These are phyloP conservation scores for Aspergillus funiculosus DNA, from an alignment of 495 filamentous ascomycete species.

Conservation along the genomic window DNA sequence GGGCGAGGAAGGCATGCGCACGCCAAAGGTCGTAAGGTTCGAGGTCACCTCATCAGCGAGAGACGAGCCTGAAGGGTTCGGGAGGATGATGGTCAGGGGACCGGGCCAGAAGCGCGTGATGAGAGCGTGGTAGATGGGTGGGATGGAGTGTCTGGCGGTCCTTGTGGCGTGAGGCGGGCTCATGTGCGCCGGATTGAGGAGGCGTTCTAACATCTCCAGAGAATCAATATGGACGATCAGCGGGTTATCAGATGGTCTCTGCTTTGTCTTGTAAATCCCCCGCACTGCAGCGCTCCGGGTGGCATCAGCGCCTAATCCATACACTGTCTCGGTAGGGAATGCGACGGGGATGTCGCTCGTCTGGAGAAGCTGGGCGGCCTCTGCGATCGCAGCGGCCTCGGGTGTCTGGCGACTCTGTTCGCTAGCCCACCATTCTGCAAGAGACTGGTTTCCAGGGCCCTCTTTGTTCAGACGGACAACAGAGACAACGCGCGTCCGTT, in stretches of 20 bases:
- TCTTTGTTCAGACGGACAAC: conserved; percentile 38
- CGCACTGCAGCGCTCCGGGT: conserved; percentile 77
- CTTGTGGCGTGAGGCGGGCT: conserved; percentile 21
- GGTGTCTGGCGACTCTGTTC: conserved; percentile 33
- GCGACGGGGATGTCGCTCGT: conserved; percentile 70
- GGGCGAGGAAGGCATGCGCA: conserved; percentile 75
- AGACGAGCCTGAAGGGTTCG: conserved; percentile 60
- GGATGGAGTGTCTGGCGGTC: conserved; percentile 49
- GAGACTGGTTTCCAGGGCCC: conserved; percentile 33
- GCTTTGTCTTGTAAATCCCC: conserved; percentile 87
- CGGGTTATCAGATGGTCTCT: conserved; percentile 86
- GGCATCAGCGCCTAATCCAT: conserved; percentile 92
- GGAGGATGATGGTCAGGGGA: conserved; percentile 85
- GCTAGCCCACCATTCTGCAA: conserved; percentile 44
- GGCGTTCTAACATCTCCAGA: conserved; percentile 64
- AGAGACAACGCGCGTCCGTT: conserved; percentile 36
- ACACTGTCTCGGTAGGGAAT: conserved; percentile 98
- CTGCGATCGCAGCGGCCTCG: conserved; percentile 36
- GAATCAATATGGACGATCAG: conserved; percentile 90
- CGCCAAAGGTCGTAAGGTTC: conserved; percentile 75
- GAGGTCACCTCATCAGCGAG: conserved; percentile 87
- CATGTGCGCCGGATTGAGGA: conserved; percentile 43
- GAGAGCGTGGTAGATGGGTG: conserved; percentile 73
- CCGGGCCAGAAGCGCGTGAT: conserved; percentile 91
- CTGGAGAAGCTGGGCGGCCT: conserved; percentile 57